Percentiles rank a stretch among this genome's conserved stretches.
Conservation (phyloP, 1,139 yeast species). For the Pichia sp. region DNA sequence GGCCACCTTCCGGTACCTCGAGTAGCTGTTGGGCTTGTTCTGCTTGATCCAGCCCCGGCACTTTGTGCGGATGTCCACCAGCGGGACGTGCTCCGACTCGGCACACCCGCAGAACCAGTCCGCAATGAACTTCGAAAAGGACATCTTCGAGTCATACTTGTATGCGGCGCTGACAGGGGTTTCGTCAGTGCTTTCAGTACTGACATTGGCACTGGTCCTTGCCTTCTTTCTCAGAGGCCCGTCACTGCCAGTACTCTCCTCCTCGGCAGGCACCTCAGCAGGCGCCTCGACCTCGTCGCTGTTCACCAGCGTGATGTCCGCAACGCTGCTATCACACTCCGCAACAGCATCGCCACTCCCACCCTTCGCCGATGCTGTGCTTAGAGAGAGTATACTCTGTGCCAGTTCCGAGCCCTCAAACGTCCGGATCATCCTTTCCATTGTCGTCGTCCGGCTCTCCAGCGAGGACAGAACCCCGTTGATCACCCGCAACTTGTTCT, state of each 20-base stretch:
- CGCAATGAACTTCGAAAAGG: neutral
- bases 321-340: neutral
- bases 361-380: neutral
- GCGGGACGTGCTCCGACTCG: neutral
- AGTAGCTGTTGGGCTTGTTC: neutral
- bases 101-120: neutral
- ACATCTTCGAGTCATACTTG: neutral
- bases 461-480: neutral
- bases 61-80: neutral
- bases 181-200: neutral
- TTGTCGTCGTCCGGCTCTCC: neutral
- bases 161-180: neutral
- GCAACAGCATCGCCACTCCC: neutral
- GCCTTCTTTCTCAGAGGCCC: neutral
- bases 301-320: neutral
- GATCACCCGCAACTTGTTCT: neutral
- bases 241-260: neutral
- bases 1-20: neutral
- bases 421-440: neutral
- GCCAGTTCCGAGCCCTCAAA: neutral
- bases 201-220: neutral
- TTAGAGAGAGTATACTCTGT: neutral
- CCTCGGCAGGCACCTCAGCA: neutral
- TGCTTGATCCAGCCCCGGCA: slow-evolving; percentile 1
- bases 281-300: neutral